Evolutionary conservation across 495 filamentous ascomycete genomes (phyloP).

Genomic region (Aspergillus sclerotioniger): DNA sequence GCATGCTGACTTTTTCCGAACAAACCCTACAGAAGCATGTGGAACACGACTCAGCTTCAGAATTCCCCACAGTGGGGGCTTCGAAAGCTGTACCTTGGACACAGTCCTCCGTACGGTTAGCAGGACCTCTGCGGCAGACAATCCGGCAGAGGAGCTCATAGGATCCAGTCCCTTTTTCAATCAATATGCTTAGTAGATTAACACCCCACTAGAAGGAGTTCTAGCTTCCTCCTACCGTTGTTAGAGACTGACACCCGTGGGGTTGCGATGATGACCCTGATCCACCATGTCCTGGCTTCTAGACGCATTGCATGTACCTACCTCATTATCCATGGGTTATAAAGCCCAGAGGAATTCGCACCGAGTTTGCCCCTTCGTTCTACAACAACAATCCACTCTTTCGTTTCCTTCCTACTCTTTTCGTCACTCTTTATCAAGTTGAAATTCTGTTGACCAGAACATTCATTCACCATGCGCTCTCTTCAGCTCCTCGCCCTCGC

Average conservation of each 20-base stretch:
- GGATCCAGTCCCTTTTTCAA: too few relatives aligned
- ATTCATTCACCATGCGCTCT: constrained; percentile 5
- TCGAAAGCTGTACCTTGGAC: too few relatives aligned
- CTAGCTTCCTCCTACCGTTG: not conserved
- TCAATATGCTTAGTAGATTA: too few relatives aligned
- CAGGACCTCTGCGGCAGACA: too few relatives aligned
- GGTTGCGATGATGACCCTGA: not conserved
- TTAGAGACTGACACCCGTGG: constrained; percentile 1
- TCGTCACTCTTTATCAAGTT: not conserved
- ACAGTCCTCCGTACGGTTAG: too few relatives aligned
- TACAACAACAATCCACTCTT: not conserved
- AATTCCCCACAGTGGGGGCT: too few relatives aligned
- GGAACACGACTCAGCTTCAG: too few relatives aligned
- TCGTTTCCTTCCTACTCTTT: not conserved
- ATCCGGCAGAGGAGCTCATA: too few relatives aligned
- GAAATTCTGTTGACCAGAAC: constrained; percentile 1
- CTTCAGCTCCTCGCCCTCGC: constrained; percentile 9
- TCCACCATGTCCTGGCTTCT: too few relatives aligned
- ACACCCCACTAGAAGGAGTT: not conserved
- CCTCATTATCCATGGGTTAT: not conserved
- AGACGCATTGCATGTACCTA: not conserved
- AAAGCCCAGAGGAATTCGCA: not conserved
- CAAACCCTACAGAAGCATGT: too few relatives aligned
- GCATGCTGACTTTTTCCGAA: too few relatives aligned
- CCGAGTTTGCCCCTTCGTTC: not conserved